phyloP scores from a whole-genome alignment of 331 rosid species.

The Malus hybrid region DNA sequence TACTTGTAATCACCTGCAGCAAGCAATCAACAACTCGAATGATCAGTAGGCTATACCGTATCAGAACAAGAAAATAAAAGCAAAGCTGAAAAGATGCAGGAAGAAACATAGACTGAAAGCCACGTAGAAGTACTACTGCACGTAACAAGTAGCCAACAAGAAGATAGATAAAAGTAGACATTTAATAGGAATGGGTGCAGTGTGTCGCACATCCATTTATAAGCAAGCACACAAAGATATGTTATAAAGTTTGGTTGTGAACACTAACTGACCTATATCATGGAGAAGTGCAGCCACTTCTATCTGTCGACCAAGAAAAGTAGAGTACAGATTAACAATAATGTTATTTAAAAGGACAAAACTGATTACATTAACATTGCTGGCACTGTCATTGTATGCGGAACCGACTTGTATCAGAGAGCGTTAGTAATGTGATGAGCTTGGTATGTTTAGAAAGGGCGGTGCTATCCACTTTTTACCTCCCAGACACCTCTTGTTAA shows the following conservation, averaged over 20 bases:
- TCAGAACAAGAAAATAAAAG: neutral
- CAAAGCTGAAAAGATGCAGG: neutral
- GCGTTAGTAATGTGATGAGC: too few species aligned
- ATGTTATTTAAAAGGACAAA: too few species aligned
- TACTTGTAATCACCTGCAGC: neutral
- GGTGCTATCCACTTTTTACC: too few species aligned
- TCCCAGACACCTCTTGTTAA: too few species aligned
- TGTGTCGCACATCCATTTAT: neutral
- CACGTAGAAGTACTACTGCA: neutral
- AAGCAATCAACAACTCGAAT: neutral
- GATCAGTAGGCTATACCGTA: neutral
- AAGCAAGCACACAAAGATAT: neutral
- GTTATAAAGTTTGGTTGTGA: neutral
- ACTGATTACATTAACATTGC: too few species aligned
- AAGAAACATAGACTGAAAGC: neutral
- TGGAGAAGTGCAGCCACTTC: conserved; percentile 92
- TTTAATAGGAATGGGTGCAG: neutral
- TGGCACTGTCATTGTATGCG: too few species aligned
- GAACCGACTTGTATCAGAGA: too few species aligned
- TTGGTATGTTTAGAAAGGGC: too few species aligned
- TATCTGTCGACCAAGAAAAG: conserved; percentile 32
- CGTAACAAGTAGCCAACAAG: neutral
- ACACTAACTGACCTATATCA: conserved; percentile 50
- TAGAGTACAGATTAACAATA: neutral
- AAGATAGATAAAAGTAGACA: neutral